Conservation (phyloP, 192 early-diverging fungal species). For the Umbelopsis vinacea region DNA sequence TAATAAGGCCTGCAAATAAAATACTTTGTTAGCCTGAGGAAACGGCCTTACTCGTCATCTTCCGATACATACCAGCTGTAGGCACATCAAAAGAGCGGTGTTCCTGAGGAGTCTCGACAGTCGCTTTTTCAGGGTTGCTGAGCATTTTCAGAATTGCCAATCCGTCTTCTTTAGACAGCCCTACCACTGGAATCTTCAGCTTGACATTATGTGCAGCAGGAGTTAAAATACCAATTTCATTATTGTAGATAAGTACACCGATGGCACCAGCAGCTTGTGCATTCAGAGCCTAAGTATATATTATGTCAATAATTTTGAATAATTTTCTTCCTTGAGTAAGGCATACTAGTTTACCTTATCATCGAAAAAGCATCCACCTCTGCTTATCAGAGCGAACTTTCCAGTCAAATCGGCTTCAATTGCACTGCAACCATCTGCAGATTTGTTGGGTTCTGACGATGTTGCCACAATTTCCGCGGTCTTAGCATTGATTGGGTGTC, state of each 20-base stretch:
- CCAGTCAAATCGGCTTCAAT: constrained; percentile 28
- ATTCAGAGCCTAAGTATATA: constrained; percentile 14
- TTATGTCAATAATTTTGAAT: background rate
- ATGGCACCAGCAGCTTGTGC: constrained; percentile 53
- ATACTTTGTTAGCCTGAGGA: constrained; percentile 25
- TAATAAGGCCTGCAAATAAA: constrained; percentile 51
- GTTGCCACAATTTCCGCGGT: constrained; percentile 40
- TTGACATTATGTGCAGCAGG: constrained; percentile 23
- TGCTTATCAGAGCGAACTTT: constrained; percentile 48
- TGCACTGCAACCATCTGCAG: constrained; percentile 54
- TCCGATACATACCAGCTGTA: constrained; percentile 34
- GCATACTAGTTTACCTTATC: constrained; percentile 42
- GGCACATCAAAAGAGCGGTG: constrained; percentile 39
- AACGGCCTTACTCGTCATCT: constrained; percentile 29
- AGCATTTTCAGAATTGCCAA: constrained; percentile 23
- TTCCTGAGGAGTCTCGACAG: constrained; percentile 37
- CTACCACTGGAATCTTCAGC: constrained; percentile 46
- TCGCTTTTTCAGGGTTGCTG: constrained; percentile 16
- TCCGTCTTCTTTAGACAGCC: constrained; percentile 49
- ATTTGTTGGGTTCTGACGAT: constrained; percentile 39
- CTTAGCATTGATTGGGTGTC: constrained; percentile 29
- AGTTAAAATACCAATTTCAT: constrained; percentile 36
- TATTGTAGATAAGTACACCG: constrained; percentile 55
- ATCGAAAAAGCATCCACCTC: constrained; percentile 51
- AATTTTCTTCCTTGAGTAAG: background rate